Conservation (phyloP, 2,329 filamentous ascomycete species). For the Periglandula ipomoeae region DNA sequence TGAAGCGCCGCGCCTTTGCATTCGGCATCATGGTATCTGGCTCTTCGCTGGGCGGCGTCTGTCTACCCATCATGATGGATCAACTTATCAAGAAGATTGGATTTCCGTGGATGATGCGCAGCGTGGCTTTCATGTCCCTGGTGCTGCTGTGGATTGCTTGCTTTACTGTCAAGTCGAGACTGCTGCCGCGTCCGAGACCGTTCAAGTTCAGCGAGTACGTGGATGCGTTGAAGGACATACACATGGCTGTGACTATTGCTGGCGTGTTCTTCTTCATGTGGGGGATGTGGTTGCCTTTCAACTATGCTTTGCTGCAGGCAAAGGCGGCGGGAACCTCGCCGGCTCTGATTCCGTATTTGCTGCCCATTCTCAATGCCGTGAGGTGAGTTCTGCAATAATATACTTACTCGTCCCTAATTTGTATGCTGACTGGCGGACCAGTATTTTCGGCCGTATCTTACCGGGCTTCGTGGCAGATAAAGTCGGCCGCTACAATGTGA, state of each 20-base stretch:
- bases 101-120: slow-evolving; percentile 40
- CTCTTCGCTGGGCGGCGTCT: slow-evolving; percentile 43
- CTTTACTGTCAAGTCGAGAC: slow-evolving; percentile 28
- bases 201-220: slow-evolving; percentile 38
- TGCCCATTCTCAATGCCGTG: slow-evolving; percentile 49
- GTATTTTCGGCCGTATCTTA: slow-evolving; percentile 42
- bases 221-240: slow-evolving; percentile 34
- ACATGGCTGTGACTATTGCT: slow-evolving; percentile 31
- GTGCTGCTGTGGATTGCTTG: slow-evolving; percentile 25
- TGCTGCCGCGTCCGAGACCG: slow-evolving; percentile 35
- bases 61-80: slow-evolving; percentile 53
- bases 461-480: slow-evolving; percentile 39
- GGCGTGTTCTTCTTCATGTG: slow-evolving; percentile 46
- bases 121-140: slow-evolving; percentile 37
- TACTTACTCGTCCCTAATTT: too few relatives aligned
- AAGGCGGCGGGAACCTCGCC: slow-evolving; percentile 31
- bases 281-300: slow-evolving; percentile 46
- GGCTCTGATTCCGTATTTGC: slow-evolving; percentile 34
- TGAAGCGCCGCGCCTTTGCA: slow-evolving; percentile 39
- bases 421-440: too few relatives aligned
- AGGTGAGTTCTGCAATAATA: slow-evolving; percentile 31
- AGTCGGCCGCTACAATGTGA: slow-evolving; percentile 36
- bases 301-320: slow-evolving; percentile 42
- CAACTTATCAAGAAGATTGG: slow-evolving; percentile 39
- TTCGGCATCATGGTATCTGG: slow-evolving; percentile 45